Evolutionary conservation across 768 basidiomycete species (phyloP), one percentile per base, ranked within the genome.

Genomic region (Saitozyma podzolica): DNA sequence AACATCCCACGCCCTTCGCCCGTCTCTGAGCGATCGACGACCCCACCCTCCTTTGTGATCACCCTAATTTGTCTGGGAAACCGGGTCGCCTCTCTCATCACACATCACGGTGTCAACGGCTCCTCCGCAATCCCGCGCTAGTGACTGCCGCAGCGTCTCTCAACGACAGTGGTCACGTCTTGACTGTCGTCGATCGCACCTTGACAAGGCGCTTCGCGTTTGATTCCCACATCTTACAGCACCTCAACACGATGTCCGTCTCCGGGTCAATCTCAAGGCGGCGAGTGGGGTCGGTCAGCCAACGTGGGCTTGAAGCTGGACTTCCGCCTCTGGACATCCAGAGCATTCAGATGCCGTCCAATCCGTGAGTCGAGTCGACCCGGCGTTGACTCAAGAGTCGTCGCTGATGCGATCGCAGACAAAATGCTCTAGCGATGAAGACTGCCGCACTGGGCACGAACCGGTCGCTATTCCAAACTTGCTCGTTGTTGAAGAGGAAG

Each of bases 341-440:
- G 61, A 66, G 66, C 45, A 76, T 76, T 16, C 69, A 70, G 56
- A 76, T 76, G 75, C 75, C 75, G 1, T 66, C 67, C 3, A 70
- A 76, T 57, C 73, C 69, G 75, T 76, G 54, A 65, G 75, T 69
- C 37, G 29, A 29, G 29, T 29, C 52, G 17, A 13, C 37, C 43
- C 16, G 4, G 40, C 40, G 20, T 45, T 10, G 9, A 14, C 39
- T 7, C 9, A 17, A 17, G 40, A 17, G 6, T 56, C 11, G 29
- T 19, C 42, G 61, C 20, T 61, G 57, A 53, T 56, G 37, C 14
- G n/a, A 16, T 20, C 9, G 7, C 49, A 76, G 75, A 19, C 70
- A 70, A 67, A 79, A 79, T 51, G 68, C 76, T 8, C 62, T 79
- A 29, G 78, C 78, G 6, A 66, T 77, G 19, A 76, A 78, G 56